A percentile compares a stretch with the other conserved stretches of the same genome.
phyloP scores from a whole-genome alignment of 805 yeast species.

The Lachancea meyersii region DNA sequence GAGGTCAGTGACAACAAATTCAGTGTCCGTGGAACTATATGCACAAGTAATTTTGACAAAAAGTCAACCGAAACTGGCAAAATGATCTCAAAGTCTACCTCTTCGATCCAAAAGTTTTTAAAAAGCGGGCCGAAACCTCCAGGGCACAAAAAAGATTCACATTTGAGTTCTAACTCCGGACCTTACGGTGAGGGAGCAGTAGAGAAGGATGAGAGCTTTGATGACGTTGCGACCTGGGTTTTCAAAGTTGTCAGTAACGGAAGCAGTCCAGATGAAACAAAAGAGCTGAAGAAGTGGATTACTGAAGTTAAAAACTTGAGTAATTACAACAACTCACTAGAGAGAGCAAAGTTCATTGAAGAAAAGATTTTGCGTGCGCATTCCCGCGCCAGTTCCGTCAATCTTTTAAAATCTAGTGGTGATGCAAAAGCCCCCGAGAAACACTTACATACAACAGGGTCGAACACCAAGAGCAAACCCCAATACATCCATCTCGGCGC shows the following conservation, averaged over 20 bases:
- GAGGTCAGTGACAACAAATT: slow-evolving; percentile 37
- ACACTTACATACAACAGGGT: neutral
- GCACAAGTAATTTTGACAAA: slow-evolving; percentile 17
- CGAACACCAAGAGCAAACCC: slow-evolving; percentile 16
- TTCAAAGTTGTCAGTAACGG: slow-evolving; percentile 23
- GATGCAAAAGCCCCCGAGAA: slow-evolving; percentile 2
- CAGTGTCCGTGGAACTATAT: slow-evolving; percentile 33
- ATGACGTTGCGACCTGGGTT: slow-evolving; percentile 22
- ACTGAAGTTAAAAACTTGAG: slow-evolving; percentile 49
- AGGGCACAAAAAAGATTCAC: slow-evolving; percentile 5
- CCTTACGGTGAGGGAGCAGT: slow-evolving; percentile 4
- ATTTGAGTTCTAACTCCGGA: neutral
- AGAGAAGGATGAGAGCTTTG: slow-evolving; percentile 9
- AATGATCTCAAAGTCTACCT: slow-evolving; percentile 16
- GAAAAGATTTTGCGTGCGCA: slow-evolving; percentile 28
- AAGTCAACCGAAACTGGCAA: slow-evolving; percentile 19
- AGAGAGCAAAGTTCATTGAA: slow-evolving; percentile 45
- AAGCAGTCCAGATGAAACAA: slow-evolving; percentile 39
- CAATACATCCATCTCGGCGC: slow-evolving; percentile 23
- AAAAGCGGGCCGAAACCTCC: slow-evolving; percentile 14
- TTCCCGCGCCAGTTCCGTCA: slow-evolving; percentile 8
- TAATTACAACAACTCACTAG: slow-evolving; percentile 40
- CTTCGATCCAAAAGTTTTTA: slow-evolving; percentile 17
- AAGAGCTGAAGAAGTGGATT: slow-evolving; percentile 47
- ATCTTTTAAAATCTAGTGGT: slow-evolving; percentile 4